Evolutionary conservation across 139 green algal species (phyloP).

Genomic region (Edaphochlamys debaryana): DNA sequence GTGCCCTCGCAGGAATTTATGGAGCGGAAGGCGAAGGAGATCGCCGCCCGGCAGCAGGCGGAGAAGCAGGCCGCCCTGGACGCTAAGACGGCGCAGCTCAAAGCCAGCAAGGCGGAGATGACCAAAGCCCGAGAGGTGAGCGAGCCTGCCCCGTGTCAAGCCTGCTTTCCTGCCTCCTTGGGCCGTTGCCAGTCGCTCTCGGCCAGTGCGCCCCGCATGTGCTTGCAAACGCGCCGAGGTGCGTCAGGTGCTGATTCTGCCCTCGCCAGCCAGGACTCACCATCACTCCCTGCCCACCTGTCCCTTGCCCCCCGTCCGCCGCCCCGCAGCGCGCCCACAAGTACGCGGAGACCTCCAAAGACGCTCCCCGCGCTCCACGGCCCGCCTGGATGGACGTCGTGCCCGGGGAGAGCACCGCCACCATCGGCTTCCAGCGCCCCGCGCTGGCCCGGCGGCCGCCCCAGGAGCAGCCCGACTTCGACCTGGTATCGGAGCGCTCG

Average conservation of each 20-base stretch:
- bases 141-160: no score
- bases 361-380: neutral
- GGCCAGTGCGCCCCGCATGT: no score
- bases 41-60: neutral
- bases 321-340: constrained; percentile 26
- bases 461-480: neutral
- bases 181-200: no score
- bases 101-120: constrained; percentile 19
- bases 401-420: neutral
- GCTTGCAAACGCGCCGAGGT: no score
- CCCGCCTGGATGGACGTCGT: constrained; percentile 31
- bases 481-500: constrained; percentile 2
- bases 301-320: no score
- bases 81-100: neutral
- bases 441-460: neutral
- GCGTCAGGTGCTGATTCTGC: no score
- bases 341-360: constrained; percentile 11
- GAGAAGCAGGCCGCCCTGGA: constrained; percentile 16
- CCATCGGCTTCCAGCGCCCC: neutral
- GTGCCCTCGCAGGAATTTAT: constrained; percentile 40
- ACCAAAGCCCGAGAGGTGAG: constrained; percentile 24
- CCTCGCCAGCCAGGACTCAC: no score
- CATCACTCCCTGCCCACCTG: no score
- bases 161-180: no score
- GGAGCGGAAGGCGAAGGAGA: constrained; percentile 16